Evolutionary conservation across 768 basidiomycete species (phyloP), one percentile per base, ranked within the genome.

Genomic region (Phylloporus arenicola): DNA sequence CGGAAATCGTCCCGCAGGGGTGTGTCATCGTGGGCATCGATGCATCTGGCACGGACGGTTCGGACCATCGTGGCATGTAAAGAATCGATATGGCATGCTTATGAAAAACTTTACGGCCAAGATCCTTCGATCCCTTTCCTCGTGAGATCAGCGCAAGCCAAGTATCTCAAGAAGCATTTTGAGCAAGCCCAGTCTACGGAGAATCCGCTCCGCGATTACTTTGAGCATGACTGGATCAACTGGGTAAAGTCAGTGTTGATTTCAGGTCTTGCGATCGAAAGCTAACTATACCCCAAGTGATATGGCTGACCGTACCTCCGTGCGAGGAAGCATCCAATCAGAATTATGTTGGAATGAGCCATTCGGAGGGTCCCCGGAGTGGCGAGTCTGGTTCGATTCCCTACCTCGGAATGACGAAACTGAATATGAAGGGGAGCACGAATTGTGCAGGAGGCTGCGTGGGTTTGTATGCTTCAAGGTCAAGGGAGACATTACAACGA

Each of bases 221-320:
- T 89, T 50, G 84, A 86, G 31, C 63, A 69, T 1, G 79, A 79
- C 44, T 88, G 86, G 85, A 65, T 65, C 9, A 80, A 81, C 44
- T 89, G 87, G 87, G 75, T 81, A 65, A 76, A 73, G 87, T 88
- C 43, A 62, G 82, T 65, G 14, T 11, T 13, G 4, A 17, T 31
- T 24, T 45, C 29, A 1, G 12, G 2, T 22, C 12, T 17, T 16
- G 14, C 43, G 7, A 40, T 55, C 12, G 31, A 27, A n/a, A 51
- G 50, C 54, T 59, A 44, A 54, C 34, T 20, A 39, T 46, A 22
- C 51, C 40, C 52, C 19, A 51, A 89, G 87, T 55, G 87, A 90
- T 54, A 89, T 90, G 88, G 71, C 71, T 37, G 83, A 86, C 57
- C 83, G 86, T 12, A 82, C 84, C 39, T 73, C 75, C 43, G 78